Conservation (phyloP, 2,329 filamentous ascomycete genomes). For the Neoscytalidium dimidiatum region DNA sequence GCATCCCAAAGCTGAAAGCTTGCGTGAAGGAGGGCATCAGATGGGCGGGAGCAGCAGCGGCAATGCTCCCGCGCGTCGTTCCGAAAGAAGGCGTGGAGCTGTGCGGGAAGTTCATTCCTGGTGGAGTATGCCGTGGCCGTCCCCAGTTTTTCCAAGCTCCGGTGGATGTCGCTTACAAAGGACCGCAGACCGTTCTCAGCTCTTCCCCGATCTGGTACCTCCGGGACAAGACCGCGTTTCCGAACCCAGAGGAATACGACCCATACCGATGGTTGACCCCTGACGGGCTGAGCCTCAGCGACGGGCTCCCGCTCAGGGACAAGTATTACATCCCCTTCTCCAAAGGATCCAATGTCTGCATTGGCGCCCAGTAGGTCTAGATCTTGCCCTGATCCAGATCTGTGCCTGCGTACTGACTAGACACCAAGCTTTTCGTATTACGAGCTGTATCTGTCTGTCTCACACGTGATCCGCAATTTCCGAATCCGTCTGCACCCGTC, state of each 20-base stretch:
- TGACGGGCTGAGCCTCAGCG: not conserved
- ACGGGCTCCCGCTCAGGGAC: not conserved
- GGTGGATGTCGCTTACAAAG: not conserved
- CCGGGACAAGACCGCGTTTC: slow-evolving; percentile 4
- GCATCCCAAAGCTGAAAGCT: not conserved
- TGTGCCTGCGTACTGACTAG: not conserved
- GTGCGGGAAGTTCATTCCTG: not conserved
- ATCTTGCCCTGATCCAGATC: not conserved
- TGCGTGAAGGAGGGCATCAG: not conserved
- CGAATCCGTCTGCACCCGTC: not conserved
- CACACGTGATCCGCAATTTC: not conserved
- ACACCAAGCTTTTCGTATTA: slow-evolving; percentile 10
- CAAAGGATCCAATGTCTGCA: slow-evolving; percentile 3
- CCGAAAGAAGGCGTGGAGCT: not conserved
- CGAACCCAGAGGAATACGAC: not conserved
- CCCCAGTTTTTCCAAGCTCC: not conserved
- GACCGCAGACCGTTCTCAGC: not conserved
- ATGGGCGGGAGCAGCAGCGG: not conserved
- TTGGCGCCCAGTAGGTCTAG: slow-evolving; percentile 5
- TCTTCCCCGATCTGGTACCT: slow-evolving; percentile 14
- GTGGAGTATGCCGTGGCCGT: not conserved
- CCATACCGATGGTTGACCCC: slow-evolving; percentile 4
- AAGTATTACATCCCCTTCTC: slow-evolving; percentile 10
- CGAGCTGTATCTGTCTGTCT: slow-evolving; percentile 4
- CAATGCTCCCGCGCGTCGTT: not conserved